These are phyloP conservation scores for Eutypella sp. DNA, from an alignment of 2,329 filamentous ascomycete genomes.

Conservation along the genomic window DNA sequence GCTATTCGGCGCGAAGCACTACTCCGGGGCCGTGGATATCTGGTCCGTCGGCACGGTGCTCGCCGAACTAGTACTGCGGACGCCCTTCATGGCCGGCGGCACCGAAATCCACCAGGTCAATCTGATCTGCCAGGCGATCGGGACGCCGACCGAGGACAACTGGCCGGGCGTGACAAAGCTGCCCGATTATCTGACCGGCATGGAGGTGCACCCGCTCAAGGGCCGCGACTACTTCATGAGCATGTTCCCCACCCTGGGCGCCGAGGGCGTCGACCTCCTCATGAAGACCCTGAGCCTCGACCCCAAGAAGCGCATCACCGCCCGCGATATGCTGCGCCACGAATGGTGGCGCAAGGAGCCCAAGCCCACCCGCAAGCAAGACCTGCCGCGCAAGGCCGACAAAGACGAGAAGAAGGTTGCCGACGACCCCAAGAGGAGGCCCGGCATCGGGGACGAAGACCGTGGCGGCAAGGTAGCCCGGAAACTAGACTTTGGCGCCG, in stretches of 20 bases:
- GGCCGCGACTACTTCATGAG: conserved; percentile 68
- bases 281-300: conserved; percentile 82
- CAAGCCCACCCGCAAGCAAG: conserved; percentile 73
- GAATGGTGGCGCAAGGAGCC: conserved; percentile 83
- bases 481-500: conserved; percentile 70
- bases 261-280: conserved; percentile 80
- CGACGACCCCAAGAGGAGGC: conserved; percentile 73
- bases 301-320: conserved; percentile 77
- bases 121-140: conserved; percentile 78
- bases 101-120: conserved; percentile 82
- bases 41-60: conserved; percentile 94
- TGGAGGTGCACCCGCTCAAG: conserved; percentile 54
- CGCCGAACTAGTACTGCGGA: conserved; percentile 79
- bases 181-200: conserved; percentile 71
- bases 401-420: conserved; percentile 67
- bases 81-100: conserved; percentile 77
- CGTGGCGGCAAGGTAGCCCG: conserved; percentile 72
- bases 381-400: conserved; percentile 72
- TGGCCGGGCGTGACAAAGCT: conserved; percentile 89
- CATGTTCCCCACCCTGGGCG: conserved; percentile 75
- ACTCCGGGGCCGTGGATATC: conserved; percentile 85
- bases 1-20: conserved; percentile 83
- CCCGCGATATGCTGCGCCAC: conserved; percentile 73
- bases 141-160: conserved; percentile 87
- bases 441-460: conserved; percentile 65